Evolutionary conservation across 345 rosid species (phyloP).

Genomic region (Diplotaxis tenuifolia): DNA sequence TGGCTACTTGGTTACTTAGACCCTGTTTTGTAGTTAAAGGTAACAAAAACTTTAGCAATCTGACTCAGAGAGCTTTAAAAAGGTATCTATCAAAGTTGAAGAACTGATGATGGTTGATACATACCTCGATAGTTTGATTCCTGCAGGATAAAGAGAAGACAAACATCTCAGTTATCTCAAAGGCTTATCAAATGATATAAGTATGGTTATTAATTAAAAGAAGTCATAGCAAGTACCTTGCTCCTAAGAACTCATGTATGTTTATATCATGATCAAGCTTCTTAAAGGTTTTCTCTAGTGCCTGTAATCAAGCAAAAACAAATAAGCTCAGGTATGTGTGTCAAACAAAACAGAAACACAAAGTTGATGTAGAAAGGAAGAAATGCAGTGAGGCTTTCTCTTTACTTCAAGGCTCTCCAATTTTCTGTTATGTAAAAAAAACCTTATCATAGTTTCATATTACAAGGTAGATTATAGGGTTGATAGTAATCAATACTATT

Average conservation of each 20-base stretch:
- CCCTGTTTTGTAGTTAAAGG: conserved; percentile 45
- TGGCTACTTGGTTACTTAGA: conserved; percentile 57
- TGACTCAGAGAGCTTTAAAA: conserved; percentile 7
- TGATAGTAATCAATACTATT: not conserved
- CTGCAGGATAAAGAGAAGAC: conserved; percentile 45
- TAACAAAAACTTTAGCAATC: conserved; percentile 12
- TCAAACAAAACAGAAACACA: not conserved
- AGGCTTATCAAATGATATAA: conserved; percentile 2
- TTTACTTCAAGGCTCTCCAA: conserved; percentile 93
- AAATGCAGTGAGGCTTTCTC: conserved; percentile 13
- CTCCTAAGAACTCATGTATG: conserved; percentile 73
- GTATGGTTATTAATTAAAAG: not conserved
- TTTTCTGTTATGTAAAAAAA: conserved; percentile 52
- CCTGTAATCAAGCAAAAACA: conserved; percentile 47
- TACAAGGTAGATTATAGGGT: conserved; percentile 3
- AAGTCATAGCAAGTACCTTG: conserved; percentile 48
- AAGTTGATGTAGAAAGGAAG: not conserved
- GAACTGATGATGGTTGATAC: not conserved
- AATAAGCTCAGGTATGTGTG: not conserved
- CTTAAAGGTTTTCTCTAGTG: conserved; percentile 83
- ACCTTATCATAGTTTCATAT: not conserved
- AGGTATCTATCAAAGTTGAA: not conserved
- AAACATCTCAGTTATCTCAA: conserved; percentile 28
- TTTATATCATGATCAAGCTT: conserved; percentile 90
- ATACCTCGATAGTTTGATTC: conserved; percentile 72